Conservation (phyloP, 495 filamentous ascomycete species). For the Aspergillus kassunensis region DNA sequence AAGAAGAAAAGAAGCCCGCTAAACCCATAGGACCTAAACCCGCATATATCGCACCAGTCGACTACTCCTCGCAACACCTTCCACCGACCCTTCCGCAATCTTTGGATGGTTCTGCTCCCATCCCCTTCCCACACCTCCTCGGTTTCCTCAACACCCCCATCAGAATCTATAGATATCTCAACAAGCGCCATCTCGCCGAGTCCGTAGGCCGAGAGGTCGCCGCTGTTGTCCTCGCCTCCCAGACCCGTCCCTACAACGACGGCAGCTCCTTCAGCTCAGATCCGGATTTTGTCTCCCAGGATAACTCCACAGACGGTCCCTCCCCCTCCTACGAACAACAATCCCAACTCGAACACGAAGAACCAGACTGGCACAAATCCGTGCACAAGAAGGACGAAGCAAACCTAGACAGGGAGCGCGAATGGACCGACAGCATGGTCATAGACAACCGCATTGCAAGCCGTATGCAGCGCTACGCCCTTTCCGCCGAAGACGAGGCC, state of each 20-base stretch:
- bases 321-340: slow-evolving; percentile 60
- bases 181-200: slow-evolving; percentile 79
- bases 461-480: slow-evolving; percentile 76
- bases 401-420: slow-evolving; percentile 50
- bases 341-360: slow-evolving; percentile 67
- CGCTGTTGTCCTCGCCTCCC: slow-evolving; percentile 69
- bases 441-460: slow-evolving; percentile 72
- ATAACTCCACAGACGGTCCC: not conserved
- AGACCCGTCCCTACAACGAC: slow-evolving; percentile 44
- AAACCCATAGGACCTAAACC: slow-evolving; percentile 40
- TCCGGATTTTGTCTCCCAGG: slow-evolving; percentile 13
- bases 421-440: slow-evolving; percentile 74
- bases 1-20: slow-evolving; percentile 47
- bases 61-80: slow-evolving; percentile 61
- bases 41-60: slow-evolving; percentile 64
- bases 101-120: slow-evolving; percentile 61
- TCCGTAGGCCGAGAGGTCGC: slow-evolving; percentile 85
- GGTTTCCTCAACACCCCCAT: slow-evolving; percentile 90
- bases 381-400: slow-evolving; percentile 60
- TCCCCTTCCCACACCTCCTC: slow-evolving; percentile 84
- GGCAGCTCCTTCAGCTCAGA: slow-evolving; percentile 23
- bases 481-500: slow-evolving; percentile 60
- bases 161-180: slow-evolving; percentile 84
- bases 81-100: slow-evolving; percentile 58
- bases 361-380: slow-evolving; percentile 82